Evolutionary conservation across 352 stramenopile genomes (phyloP), one percentile per base, ranked within the genome.

Genomic region (Phytophthora sansomeana): DNA sequence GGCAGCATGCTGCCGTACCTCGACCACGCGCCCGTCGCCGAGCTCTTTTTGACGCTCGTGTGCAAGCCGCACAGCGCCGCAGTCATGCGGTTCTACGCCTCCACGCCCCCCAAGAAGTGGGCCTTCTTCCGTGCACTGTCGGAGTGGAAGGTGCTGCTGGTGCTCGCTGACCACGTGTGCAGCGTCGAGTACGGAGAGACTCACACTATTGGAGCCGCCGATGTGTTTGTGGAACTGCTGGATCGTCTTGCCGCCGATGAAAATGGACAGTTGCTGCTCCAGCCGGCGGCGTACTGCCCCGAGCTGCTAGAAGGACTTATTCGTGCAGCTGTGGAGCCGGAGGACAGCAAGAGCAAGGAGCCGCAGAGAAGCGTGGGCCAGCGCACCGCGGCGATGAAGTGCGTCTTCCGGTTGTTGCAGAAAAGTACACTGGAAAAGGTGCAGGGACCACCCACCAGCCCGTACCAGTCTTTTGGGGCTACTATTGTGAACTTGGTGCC

Each of bases 141-240:
- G 28, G 91, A 97, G 49, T 97, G 91, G 87, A 95, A 96, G 36
- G 55, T 97, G 58, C 72, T 97, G 61, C 68, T 97, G 13, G 77
- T 95, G 51, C 75, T 97, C 47, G 85, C 85, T 1, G 66, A 90
- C 48, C 90, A 94, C 58, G 86, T 97, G 36, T 92, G 81, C 65
- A 85, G 75, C 44, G 68, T 73, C 9, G 55, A 77, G 47, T 92
- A 86, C 62, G 71, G 69, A 42, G 85, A 95, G 63, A 63, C 55
- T 8, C 87, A 97, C 64, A 89, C 75, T 5, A 82, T 95, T 43
- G 90, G 84, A 38, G 90, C 87, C 26, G 90, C 90, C 1, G 91
- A 97, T 55, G 86, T 96, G 28, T 93, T 97, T 61, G 68, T 97
- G 7, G 85, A 97, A 67, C 77, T 97, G 21, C 63, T 97, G 19